Evolutionary conservation across 176 grass and related monocot genomes (phyloP).

Genomic region (Carex cristatella): DNA sequence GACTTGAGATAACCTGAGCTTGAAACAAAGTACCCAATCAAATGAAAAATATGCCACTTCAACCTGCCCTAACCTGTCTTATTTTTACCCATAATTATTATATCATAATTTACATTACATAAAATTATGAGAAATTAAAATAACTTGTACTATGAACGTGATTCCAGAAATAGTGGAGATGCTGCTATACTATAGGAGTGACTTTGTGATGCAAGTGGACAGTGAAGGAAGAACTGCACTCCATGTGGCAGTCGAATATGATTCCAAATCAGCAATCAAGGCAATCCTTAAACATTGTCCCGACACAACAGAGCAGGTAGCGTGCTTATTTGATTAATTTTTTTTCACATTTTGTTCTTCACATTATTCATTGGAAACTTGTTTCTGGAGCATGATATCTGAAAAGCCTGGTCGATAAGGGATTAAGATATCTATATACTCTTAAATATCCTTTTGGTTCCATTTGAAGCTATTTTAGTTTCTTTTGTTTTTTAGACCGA

Average conservation of each 20-base stretch:
- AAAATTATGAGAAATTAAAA: too few species aligned
- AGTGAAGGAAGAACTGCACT: slow-evolving; percentile 18
- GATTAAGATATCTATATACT: too few species aligned
- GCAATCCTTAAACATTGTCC: slow-evolving; percentile 21
- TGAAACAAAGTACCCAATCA: background rate
- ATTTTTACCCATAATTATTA: too few species aligned
- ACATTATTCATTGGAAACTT: too few species aligned
- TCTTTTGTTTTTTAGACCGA: too few species aligned
- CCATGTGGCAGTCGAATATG: slow-evolving; percentile 22
- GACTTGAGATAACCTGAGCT: background rate
- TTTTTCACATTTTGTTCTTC: too few species aligned
- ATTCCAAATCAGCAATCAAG: slow-evolving; percentile 22
- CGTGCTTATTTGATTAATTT: too few species aligned
- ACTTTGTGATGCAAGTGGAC: slow-evolving; percentile 28
- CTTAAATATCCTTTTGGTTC: too few species aligned
- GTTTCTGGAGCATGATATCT: too few species aligned
- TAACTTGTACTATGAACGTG: background rate
- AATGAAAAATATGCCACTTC: background rate
- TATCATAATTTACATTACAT: background rate
- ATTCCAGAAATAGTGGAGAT: slow-evolving; percentile 46
- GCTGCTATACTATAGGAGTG: slow-evolving; percentile 18
- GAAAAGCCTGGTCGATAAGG: too few species aligned
- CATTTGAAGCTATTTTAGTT: too few species aligned
- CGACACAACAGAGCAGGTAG: slow-evolving; percentile 24
- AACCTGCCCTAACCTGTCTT: background rate